Evolutionary conservation across 768 basidiomycete genomes (phyloP).

Genomic region (Phallus indusiatus): DNA sequence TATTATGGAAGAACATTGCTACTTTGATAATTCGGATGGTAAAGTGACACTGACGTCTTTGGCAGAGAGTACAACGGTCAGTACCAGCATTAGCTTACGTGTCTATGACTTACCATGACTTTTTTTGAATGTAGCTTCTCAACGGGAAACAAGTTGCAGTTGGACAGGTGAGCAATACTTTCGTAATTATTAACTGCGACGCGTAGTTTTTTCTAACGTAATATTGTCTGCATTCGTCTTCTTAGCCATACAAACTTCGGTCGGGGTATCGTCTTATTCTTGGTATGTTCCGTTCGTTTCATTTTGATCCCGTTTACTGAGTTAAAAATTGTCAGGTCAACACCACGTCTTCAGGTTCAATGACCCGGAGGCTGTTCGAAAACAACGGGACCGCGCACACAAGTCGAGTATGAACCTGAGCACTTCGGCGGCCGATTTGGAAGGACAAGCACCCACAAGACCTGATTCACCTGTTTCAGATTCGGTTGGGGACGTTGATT

Average conservation of each 20-base stretch:
- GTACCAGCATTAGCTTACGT: constrained; percentile 17
- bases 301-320: neutral
- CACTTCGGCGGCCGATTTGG: constrained; percentile 57
- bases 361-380: constrained; percentile 90
- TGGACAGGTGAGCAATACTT: constrained; percentile 53
- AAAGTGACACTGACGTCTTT: constrained; percentile 75
- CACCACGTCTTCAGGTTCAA: constrained; percentile 98
- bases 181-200: neutral
- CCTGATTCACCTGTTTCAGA: constrained; percentile 64
- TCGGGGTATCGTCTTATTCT: constrained; percentile 97
- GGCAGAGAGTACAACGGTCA: constrained; percentile 74
- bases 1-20: constrained; percentile 88
- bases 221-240: constrained; percentile 4
- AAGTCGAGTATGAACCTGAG: constrained; percentile 62
- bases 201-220: neutral
- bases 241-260: constrained; percentile 68
- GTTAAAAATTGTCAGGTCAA: constrained; percentile 51
- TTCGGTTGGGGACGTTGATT: constrained; percentile 75
- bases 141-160: constrained; percentile 85
- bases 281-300: constrained; percentile 38
- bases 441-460: constrained; percentile 38
- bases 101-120: constrained; percentile 8
- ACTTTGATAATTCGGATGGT: constrained; percentile 79
- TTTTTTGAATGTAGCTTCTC: constrained; percentile 52
- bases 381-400: constrained; percentile 75